phyloP scores from a whole-genome alignment of 2,329 filamentous ascomycete species.

The Fusarium falciforme region DNA sequence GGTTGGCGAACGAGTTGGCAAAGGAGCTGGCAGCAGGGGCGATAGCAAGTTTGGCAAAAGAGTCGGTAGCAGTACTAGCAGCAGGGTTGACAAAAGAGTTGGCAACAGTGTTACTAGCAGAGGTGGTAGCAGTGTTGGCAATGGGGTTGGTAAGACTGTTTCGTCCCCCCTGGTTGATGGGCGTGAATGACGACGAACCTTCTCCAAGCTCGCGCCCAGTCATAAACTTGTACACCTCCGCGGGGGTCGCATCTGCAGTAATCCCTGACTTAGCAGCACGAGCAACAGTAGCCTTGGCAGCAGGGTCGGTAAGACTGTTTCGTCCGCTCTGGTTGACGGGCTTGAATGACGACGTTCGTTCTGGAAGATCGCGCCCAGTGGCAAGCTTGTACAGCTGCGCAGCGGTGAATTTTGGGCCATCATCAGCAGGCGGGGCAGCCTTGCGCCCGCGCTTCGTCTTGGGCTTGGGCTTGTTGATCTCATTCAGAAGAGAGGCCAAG shows the following conservation, averaged over 20 bases:
- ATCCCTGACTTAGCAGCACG: background rate
- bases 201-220: background rate
- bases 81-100: background rate
- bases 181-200: background rate
- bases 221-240: background rate
- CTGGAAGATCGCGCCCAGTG: background rate
- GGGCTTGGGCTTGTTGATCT: background rate
- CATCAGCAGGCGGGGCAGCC: too few relatives aligned
- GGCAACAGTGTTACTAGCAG: background rate
- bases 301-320: too few relatives aligned
- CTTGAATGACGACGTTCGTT: too few relatives aligned
- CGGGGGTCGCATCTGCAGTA: background rate
- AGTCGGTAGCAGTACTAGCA: background rate
- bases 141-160: background rate
- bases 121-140: background rate
- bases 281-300: too few relatives aligned
- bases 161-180: background rate
- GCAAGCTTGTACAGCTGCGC: background rate
- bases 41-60: background rate
- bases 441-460: conserved; percentile 10
- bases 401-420: background rate
- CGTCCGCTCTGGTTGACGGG: too few relatives aligned
- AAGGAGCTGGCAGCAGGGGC: background rate
- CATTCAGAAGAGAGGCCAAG: conserved; percentile 2
- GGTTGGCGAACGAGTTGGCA: background rate